Evolutionary conservation across 2,329 filamentous ascomycete genomes (phyloP).

Genomic region (Diaporthe sp.): DNA sequence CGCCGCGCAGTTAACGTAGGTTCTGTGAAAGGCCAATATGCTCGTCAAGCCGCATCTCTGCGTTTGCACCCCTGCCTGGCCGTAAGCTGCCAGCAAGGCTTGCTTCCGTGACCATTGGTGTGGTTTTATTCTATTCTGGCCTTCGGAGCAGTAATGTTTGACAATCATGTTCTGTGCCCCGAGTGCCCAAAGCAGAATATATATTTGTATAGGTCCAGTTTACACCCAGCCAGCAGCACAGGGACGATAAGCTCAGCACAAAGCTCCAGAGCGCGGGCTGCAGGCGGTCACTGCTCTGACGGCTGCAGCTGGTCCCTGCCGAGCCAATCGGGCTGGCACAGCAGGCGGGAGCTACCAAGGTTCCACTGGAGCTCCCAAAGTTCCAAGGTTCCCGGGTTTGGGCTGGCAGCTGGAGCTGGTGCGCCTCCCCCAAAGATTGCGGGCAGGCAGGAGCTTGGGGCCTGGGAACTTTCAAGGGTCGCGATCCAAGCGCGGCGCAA

Average conservation of each 20-base stretch:
- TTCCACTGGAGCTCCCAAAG: constrained; percentile 33
- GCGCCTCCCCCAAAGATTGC: background rate
- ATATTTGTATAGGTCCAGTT: background rate
- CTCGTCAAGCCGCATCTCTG: background rate
- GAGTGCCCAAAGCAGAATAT: background rate
- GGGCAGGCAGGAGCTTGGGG: constrained; percentile 19
- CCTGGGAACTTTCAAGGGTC: constrained; percentile 17
- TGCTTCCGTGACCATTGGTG: background rate
- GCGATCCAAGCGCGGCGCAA: constrained; percentile 40
- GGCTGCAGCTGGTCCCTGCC: constrained; percentile 29
- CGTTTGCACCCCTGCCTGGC: no score
- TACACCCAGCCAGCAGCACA: background rate
- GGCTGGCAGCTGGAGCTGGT: background rate
- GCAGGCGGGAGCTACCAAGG: constrained; percentile 26
- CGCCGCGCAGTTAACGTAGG: background rate
- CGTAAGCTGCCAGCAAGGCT: background rate
- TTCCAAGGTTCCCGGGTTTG: background rate
- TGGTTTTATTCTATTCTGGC: no score
- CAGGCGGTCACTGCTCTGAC: constrained; percentile 8
- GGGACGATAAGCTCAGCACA: background rate
- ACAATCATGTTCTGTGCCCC: background rate
- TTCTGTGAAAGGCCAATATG: background rate
- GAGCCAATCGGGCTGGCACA: constrained; percentile 40
- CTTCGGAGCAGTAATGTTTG: background rate
- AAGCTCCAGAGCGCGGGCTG: background rate